phyloP scores from a whole-genome alignment of 371 early-diverging fungal genomes.

The Lichtheimia ornata region DNA sequence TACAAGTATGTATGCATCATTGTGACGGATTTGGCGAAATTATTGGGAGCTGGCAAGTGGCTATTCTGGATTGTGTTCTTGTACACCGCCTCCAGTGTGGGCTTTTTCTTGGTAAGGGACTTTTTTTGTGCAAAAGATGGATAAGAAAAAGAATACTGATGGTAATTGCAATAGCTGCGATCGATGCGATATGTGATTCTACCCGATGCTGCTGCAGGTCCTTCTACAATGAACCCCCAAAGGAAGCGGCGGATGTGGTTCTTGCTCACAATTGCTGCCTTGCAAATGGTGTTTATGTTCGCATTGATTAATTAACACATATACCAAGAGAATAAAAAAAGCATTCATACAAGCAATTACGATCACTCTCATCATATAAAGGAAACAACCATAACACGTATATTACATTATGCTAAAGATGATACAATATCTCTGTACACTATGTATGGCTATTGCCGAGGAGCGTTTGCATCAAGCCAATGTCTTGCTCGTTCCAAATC shows the following conservation, averaged over 20 bases:
- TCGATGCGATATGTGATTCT: constrained; percentile 88
- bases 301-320: constrained; percentile 55
- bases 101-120: constrained; percentile 59
- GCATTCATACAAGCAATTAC: no score
- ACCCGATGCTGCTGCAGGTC: constrained; percentile 75
- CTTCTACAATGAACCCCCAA: constrained; percentile 74
- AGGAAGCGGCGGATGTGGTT: constrained; percentile 87
- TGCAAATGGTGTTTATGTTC: constrained; percentile 84
- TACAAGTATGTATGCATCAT: constrained; percentile 94
- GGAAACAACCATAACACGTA: no score
- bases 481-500: constrained; percentile 55
- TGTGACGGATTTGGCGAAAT: constrained; percentile 53
- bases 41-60: constrained; percentile 53
- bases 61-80: constrained; percentile 65
- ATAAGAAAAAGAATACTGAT: no score
- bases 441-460: constrained; percentile 14
- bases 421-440: no score
- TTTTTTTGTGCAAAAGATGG: neutral
- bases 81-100: constrained; percentile 79
- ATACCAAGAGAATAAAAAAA: constrained; percentile 6
- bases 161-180: constrained; percentile 57
- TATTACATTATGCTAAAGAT: no score
- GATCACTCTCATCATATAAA: no score
- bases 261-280: constrained; percentile 79
- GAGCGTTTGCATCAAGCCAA: constrained; percentile 68